Base-by-base conservation (phyloP, 2,329 filamentous ascomycete species). In the Alternaria triticimaculans region DNA sequence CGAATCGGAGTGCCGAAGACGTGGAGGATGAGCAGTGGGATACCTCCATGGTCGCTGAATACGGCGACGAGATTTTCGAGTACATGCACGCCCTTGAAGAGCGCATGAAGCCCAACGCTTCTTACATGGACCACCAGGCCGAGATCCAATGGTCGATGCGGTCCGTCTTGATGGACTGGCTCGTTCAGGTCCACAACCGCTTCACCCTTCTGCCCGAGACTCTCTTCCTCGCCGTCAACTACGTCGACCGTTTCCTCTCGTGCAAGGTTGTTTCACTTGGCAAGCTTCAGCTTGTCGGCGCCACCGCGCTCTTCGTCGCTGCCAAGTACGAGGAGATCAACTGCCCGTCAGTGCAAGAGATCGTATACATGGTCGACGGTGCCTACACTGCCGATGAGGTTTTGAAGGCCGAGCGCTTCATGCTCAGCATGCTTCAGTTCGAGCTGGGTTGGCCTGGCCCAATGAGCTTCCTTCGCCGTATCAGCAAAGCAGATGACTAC, bases 71-170 rank as follows among this genome's bases (percentile, higher is more conserved):
- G 74, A 98, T 99, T 72, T 97, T 98, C 74, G 86, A 88, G 25
- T 97, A 98, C 82, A 93, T 98, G 92, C 89, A 88, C 56, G 86
- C 92, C 62, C 89, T 97, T 55, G 96, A 99, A 93, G 92, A 87
- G 86, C 78, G 89, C 71, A 92, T 97, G 88, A 85, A 94, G 44
- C 96, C 96, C 1, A 94, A 96, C 75, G 86, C 93, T 4, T 89
- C 96, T 78, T 99, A 99, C 85, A 99, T 99, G 95, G 93, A 97
- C 66, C 90, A 92, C 70, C 96, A 99, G 80, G 90, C 91, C n/a
- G 95, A 98, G 80, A 96, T 99, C 61, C 93, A 97, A 78, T 99
- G 96, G 96, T 97, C 94, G 3, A 99, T 98, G 96, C 93, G 96
- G 50, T 91, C 94, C 6, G 93, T 98, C 21, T 86, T 99, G 58